Base-by-base conservation (phyloP, 805 yeast species). In the Metschnikowia proteae region DNA sequence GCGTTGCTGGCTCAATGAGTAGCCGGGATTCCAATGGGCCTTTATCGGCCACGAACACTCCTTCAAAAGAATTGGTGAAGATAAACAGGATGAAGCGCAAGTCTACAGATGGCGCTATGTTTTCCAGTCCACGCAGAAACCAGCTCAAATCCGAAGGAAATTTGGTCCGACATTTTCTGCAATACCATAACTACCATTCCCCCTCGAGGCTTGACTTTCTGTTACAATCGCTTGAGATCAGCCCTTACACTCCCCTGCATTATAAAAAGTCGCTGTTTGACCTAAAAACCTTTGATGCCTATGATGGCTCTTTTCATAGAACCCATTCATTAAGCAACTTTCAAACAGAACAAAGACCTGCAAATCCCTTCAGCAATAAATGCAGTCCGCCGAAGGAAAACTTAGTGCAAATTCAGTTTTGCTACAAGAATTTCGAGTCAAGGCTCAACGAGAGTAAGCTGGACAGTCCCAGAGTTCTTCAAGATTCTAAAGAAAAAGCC, bases 271-370 rank as follows among this genome's bases (percentile, higher is more conserved):
- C 38, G 23, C 11, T 28, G 9, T 17, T 26, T 26, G 38, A 27
- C 32, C 28, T 11, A 13, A 32, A 42, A 9, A 26, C 26, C 30
- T 26, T 31, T 33, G 45, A 42, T 10, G 26, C 38, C 9, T 42
- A 42, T 25, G 33, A 42, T 9, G 33, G 45, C 30, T 25, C 38
- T 5, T 33, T 42, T 17, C 45, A 34, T 4, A 68, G 70, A 41
- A 71, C 74, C 1, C 63, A 58, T 46, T 68, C 73, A 42, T 66
- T 74, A 2, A 66, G 67, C 1, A 71, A 67, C 48, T 67, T 70
- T 43, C 47, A 41, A 23, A 5, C 31, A 23, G 45, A 32, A 39
- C 38, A 44, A 36, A 47, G 17, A 43, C 13, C 25, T 5, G 32
- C 29, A 4, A 45, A 36, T 13, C 38, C 42, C 6, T 31, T 31